Percentiles rank a stretch among this genome's conserved stretches.
phyloP scores from a whole-genome alignment of 1,139 yeast genomes.

The Protomyces pachydermus region DNA sequence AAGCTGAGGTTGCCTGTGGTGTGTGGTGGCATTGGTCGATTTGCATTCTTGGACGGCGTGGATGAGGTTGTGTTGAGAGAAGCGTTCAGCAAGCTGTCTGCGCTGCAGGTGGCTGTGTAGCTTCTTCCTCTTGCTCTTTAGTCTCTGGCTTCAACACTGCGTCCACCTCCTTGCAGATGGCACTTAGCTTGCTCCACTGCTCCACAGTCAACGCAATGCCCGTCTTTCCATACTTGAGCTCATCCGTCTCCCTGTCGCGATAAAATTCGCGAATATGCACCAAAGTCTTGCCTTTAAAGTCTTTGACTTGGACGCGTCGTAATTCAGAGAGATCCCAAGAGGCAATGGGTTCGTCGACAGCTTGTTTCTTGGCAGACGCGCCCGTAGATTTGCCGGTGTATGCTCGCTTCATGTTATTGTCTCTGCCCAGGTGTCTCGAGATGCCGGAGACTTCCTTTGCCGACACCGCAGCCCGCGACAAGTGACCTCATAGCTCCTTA shows the following conservation, averaged over 20 bases:
- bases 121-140: neutral
- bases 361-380: neutral
- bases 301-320: conserved; percentile 9
- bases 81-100: conserved; percentile 3
- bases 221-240: conserved; percentile 3
- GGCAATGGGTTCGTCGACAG: neutral
- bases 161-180: neutral
- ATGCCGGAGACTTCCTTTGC: neutral
- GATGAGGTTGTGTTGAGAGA: conserved; percentile 8
- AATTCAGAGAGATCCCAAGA: conserved; percentile 3
- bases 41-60: conserved; percentile 15
- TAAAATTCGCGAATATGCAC: conserved; percentile 2
- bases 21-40: conserved; percentile 15
- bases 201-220: conserved; percentile 28
- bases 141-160: neutral
- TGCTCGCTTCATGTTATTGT: neutral
- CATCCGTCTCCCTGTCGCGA: neutral
- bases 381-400: neutral
- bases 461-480: neutral
- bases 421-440: too few species aligned
- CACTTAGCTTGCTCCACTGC: conserved; percentile 34
- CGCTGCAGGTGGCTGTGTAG: neutral
- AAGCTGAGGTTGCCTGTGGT: conserved; percentile 21
- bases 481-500: neutral
- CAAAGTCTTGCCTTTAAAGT: neutral